Evolutionary conservation across 495 filamentous ascomycete genomes (phyloP).

Genomic region (Amphirosellinia nigrospora): DNA sequence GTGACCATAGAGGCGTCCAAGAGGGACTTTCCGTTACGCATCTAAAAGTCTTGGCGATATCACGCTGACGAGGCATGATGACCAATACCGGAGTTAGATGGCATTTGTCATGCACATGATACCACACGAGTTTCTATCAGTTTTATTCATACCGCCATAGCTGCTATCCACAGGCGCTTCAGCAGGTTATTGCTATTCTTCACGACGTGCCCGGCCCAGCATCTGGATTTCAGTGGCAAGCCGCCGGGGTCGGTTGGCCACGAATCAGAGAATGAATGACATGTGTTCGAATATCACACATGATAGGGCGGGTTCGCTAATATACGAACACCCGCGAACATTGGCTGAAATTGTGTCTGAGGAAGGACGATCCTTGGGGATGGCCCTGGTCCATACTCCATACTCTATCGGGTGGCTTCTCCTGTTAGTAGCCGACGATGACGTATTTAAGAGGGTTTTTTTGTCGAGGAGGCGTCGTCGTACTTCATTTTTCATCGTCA

Average conservation of each 20-base stretch:
- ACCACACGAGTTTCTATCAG: conserved; percentile 32
- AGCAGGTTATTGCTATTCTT: background rate
- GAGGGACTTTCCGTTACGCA: conserved; percentile 29
- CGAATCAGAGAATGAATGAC: conserved; percentile 23
- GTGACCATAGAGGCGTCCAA: conserved; percentile 39
- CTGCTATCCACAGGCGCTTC: background rate
- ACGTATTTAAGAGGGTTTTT: background rate
- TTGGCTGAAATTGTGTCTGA: conserved; percentile 18
- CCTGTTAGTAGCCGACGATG: background rate
- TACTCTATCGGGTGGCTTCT: background rate
- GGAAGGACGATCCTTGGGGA: background rate
- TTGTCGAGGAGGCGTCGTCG: background rate
- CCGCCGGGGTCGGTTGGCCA: conserved; percentile 22
- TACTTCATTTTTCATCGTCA: conserved; percentile 4
- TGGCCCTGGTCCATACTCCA: background rate
- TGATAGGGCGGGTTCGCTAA: background rate
- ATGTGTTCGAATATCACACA: background rate
- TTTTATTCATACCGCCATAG: conserved; percentile 21
- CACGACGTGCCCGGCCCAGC: conserved; percentile 13
- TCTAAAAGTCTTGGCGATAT: conserved; percentile 11
- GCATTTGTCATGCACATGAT: conserved; percentile 39
- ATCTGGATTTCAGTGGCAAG: conserved; percentile 2
- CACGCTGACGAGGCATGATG: conserved; percentile 3
- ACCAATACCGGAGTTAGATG: conserved; percentile 12
- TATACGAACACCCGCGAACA: conserved; percentile 2